Evolutionary conservation across 164 flowering plant species (phyloP), one percentile per base, ranked within the genome.

Genomic region (Berberis vulgaris): DNA sequence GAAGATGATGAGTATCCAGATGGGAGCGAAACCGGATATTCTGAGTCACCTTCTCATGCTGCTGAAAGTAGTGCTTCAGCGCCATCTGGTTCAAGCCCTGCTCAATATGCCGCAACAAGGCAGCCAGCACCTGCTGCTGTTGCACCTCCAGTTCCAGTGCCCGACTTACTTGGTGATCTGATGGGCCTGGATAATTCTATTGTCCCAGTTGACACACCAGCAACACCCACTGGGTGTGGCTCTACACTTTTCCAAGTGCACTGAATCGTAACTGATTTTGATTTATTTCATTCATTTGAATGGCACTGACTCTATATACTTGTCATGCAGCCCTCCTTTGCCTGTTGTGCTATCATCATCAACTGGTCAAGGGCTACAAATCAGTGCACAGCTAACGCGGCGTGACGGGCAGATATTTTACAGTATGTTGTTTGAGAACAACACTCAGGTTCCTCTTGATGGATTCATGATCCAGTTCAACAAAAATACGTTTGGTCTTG

Each of bases 401-500:
- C 81, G 76, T 63, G 97, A 91, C 75, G 97, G 91, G 26, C 96
- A 91, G 74, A 74, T 95, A 72, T 95, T 86, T 73, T 95, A 95
- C 78, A 86, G 89, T 65, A 71, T 95, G 77, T 57, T 77, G 69
- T 87, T 91, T 77, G 97, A 95, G 84, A 95, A 95, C 76, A 86
- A 82, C 73, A 61, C 97, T 13, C 89, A 81, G 65, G 47, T 73
- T 60, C 67, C 88, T 52, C 91, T 95, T 55, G 97, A 89, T 75
- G 99, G 97, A 10, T 95, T 95, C 78, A 86, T 91, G 99, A 95
- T 95, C 66, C 99, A 95, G 83, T 91, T 95, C 77, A 95, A 95
- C 83, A 91, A 91, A 79, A 95, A 95, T 62, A 73, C 91, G 47
- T 84, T 95, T 81, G 99, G 99, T 64, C 89, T 91, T 74, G 96